Base-by-base conservation (phyloP, 176 grass and related monocot genomes). In the Aegilops longissima region DNA sequence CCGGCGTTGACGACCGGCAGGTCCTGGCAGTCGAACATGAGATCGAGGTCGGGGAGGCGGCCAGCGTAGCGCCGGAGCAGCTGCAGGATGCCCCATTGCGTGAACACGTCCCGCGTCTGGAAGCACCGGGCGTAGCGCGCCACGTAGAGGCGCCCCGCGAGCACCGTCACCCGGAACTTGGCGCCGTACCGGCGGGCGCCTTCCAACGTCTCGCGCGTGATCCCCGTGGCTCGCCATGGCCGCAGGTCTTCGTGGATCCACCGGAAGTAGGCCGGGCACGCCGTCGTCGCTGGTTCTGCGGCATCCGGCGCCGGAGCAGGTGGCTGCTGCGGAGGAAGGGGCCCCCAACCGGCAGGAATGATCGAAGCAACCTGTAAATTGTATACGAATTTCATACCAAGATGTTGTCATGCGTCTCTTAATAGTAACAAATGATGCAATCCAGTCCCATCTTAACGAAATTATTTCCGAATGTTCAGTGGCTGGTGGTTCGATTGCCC, bases 221-320 rank as follows among this genome's bases (percentile, higher is more conserved):
- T 76, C 35, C 93, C 87, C 20, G 84, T 34, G 72, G 2, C 69
- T 42, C 77, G 79, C n/a, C n/a, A n/a, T 23, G 90, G 87, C 13
- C 62, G 90, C n/a, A 94, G 82, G 84, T 94, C 93, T 38, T 94
- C 90, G 38, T 92, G 84, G 85, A 94, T 94, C 90, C 87, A 94
- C 30, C 82, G 90, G 90, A 94, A 94, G 82, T 94, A 90, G 61
- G 76, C 73, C 2, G 93, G 90, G 54, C 87, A 94, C 18, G 82
- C 6, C 9, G 54, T 20, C 33, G 33, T 51, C 47, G 47, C 13
- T 51, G 12, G 47, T 51, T 51, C 47, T 51, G 47, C 31, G 33
- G 66, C 17, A 2, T 71, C 80, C 5, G 61, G 61, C 10, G 42
- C 42, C 65, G 65, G 29, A n/a, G 66, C 52, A 0, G 36, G 61